phyloP scores from a whole-genome alignment of 306 rosid genomes.

The Aeschynomene evenia region DNA sequence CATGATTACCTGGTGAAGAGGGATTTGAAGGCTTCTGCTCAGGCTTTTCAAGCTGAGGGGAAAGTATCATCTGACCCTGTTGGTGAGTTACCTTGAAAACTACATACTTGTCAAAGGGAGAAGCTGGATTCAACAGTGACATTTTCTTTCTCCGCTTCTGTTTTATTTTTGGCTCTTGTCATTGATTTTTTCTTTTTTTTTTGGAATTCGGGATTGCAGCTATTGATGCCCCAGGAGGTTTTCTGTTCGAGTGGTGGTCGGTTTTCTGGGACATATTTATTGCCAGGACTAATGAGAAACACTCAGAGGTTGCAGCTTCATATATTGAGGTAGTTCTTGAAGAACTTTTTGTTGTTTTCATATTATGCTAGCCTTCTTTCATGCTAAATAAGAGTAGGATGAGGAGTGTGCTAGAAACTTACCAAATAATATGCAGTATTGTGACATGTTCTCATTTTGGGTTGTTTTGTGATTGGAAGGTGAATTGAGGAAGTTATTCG shows the following conservation, averaged over 20 bases:
- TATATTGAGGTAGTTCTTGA: slow-evolving; percentile 84
- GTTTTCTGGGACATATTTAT: slow-evolving; percentile 99
- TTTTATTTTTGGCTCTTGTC: background rate
- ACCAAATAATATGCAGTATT: slow-evolving; percentile 1
- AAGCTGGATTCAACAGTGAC: slow-evolving; percentile 1
- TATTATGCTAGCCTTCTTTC: background rate
- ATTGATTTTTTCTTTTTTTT: background rate
- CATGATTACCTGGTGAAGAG: slow-evolving; percentile 95
- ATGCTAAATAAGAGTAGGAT: slow-evolving; percentile 18
- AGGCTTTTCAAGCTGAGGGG: slow-evolving; percentile 97
- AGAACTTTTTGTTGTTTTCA: background rate
- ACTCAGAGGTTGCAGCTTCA: slow-evolving; percentile 97
- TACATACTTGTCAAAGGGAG: background rate
- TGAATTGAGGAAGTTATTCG: slow-evolving; percentile 6
- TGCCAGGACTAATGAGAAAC: slow-evolving; percentile 99
- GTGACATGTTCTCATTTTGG: background rate
- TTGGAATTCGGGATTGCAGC: slow-evolving; percentile 57
- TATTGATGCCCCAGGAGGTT: slow-evolving; percentile 99
- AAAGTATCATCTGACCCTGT: slow-evolving; percentile 99
- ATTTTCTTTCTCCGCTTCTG: background rate
- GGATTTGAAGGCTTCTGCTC: slow-evolving; percentile 96
- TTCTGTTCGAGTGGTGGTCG: slow-evolving; percentile 99
- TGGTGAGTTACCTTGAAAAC: slow-evolving; percentile 58
- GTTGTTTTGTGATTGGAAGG: background rate
- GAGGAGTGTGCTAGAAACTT: slow-evolving; percentile 6